Evolutionary conservation across 176 grass and related monocot genomes (phyloP).

Genomic region (Puccinellia tenuiflora): DNA sequence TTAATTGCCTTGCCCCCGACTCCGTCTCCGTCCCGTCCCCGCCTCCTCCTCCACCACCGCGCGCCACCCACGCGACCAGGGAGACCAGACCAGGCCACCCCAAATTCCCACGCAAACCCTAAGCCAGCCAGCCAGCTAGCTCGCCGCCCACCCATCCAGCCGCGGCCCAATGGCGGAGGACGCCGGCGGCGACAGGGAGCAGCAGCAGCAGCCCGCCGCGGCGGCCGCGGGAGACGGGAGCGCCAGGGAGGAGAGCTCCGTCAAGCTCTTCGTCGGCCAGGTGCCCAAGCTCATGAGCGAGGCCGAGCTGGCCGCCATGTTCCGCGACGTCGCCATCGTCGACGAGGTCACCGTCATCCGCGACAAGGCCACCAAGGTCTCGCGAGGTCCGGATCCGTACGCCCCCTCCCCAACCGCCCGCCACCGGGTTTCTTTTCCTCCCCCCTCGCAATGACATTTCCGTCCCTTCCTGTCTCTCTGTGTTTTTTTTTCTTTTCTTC

Average conservation of each 20-base stretch:
- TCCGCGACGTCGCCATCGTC: conserved; percentile 63
- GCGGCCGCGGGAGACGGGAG: not conserved
- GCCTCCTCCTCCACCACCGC: not conserved
- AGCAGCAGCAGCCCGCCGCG: not conserved
- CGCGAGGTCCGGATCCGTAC: conserved; percentile 70
- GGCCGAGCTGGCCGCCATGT: conserved; percentile 61
- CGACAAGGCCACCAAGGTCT: conserved; percentile 78
- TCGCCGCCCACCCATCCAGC: not conserved
- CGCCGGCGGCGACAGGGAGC: conserved; percentile 37
- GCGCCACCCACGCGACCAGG: not conserved
- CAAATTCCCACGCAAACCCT: conserved; percentile 41
- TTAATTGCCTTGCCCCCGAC: conserved; percentile 21
- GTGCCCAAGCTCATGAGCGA: conserved; percentile 72
- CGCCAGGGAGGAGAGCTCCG: conserved; percentile 52
- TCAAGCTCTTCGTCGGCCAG: conserved; percentile 85
- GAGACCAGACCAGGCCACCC: not conserved
- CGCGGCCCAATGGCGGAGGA: conserved; percentile 47
- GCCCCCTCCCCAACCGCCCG: no score
- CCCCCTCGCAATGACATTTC: conserved; percentile 2
- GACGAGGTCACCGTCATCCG: conserved; percentile 94
- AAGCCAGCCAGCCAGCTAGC: not conserved
- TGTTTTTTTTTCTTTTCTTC: not conserved
- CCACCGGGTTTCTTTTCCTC: not conserved
- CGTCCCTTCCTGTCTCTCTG: not conserved
- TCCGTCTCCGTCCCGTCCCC: conserved; percentile 10